Percentiles rank a stretch among this genome's conserved stretches.
phyloP scores from a whole-genome alignment of 768 basidiomycete species.

The Sutorius australiensis region DNA sequence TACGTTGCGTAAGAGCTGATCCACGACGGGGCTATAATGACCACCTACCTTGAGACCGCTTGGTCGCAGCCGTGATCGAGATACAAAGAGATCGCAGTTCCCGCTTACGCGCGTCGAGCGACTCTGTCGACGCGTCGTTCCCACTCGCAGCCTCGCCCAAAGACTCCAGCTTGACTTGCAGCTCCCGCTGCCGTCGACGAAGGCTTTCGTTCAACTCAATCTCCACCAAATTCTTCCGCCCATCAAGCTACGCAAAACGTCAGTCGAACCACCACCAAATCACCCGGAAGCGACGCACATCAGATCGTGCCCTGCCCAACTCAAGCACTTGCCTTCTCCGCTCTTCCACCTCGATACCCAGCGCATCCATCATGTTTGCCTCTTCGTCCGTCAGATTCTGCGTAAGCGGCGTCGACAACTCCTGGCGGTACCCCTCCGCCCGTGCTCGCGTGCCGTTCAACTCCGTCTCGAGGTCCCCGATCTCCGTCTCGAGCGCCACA shows the following conservation, averaged over 20 bases:
- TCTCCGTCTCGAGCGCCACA: constrained; percentile 58
- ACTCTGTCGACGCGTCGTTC: constrained; percentile 55
- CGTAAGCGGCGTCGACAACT: constrained; percentile 71
- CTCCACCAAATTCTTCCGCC: constrained; percentile 76
- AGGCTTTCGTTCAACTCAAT: constrained; percentile 93
- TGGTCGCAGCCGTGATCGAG: constrained; percentile 61
- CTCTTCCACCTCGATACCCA: constrained; percentile 74
- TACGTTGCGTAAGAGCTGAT: not conserved
- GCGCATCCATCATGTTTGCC: constrained; percentile 54
- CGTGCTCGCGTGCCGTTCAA: constrained; percentile 58
- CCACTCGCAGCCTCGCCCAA: constrained; percentile 60
- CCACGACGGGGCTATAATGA: not conserved
- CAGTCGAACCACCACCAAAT: not conserved
- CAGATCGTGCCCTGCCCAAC: constrained; percentile 60
- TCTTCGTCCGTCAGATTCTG: constrained; percentile 74
- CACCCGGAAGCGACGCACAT: constrained; percentile 45
- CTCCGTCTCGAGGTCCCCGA: constrained; percentile 73
- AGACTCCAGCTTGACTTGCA: constrained; percentile 70
- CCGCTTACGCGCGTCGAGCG: constrained; percentile 61
- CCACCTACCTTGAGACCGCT: constrained; percentile 54
- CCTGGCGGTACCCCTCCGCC: constrained; percentile 58
- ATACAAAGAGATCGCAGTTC: constrained; percentile 67
- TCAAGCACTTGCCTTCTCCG: constrained; percentile 69
- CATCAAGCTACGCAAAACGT: constrained; percentile 42
- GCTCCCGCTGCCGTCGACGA: constrained; percentile 72